These are phyloP conservation scores for Styphnolobium japonicum DNA, from an alignment of 306 rosid species.

Conservation along the genomic window DNA sequence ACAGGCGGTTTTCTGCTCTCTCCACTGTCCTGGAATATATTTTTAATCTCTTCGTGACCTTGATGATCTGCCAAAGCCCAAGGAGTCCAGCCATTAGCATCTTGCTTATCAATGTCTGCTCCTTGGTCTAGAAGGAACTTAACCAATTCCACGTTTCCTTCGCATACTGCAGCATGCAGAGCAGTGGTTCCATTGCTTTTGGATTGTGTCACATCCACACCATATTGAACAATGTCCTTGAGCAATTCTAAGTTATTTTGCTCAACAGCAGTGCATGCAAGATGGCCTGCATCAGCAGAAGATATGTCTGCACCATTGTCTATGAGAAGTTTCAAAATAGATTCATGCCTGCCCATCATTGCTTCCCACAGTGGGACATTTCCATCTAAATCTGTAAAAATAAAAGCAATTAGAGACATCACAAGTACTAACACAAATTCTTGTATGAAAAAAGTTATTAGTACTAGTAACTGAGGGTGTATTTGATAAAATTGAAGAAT, in stretches of 20 bases:
- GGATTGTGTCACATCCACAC: slow-evolving; percentile 45
- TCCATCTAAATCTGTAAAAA: slow-evolving; percentile 54
- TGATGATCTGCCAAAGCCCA: slow-evolving; percentile 54
- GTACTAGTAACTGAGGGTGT: background rate
- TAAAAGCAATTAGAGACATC: background rate
- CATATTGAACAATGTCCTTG: slow-evolving; percentile 28
- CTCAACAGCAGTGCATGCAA: slow-evolving; percentile 52
- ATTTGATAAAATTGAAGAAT: background rate
- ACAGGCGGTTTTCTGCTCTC: background rate
- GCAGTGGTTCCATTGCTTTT: slow-evolving; percentile 47
- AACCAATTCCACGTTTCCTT: slow-evolving; percentile 51
- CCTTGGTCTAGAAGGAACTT: slow-evolving; percentile 54
- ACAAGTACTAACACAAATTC: background rate
- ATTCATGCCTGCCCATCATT: slow-evolving; percentile 39
- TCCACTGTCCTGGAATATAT: slow-evolving; percentile 27
- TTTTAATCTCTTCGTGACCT: slow-evolving; percentile 48
- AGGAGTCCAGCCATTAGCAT: slow-evolving; percentile 59
- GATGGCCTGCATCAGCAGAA: slow-evolving; percentile 23
- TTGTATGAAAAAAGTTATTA: background rate
- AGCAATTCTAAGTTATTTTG: slow-evolving; percentile 53
- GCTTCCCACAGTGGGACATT: slow-evolving; percentile 63
- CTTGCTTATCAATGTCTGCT: slow-evolving; percentile 45
- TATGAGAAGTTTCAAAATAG: slow-evolving; percentile 39
- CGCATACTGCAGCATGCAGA: slow-evolving; percentile 55
- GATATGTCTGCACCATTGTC: slow-evolving; percentile 54